Base-by-base conservation (phyloP, 345 rosid genomes). In the Schrenkiella parvula region DNA sequence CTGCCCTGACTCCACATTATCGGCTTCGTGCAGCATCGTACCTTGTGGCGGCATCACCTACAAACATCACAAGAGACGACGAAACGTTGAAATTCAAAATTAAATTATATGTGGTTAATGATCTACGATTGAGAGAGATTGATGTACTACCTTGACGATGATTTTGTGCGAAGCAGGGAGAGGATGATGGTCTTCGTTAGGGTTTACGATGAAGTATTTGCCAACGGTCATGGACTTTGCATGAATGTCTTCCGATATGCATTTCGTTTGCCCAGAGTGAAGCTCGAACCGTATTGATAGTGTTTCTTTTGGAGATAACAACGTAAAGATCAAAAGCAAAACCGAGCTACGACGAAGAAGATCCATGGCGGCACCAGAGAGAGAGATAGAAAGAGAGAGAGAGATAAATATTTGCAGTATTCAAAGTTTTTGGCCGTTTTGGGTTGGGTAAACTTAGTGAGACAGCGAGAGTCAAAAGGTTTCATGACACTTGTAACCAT, bases 171-270 rank as follows among this genome's bases (percentile, higher is more conserved):
- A 82, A 6, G 75, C 79, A 18, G 97, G 89, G 46, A 91, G 70
- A 14, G 91, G 87, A 0, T 85, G 85, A 35, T 75, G n/a, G n/a
- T n/a, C 85, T 11, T 89, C 88, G 76, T 84, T 76, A 28, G 86
- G 89, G 60, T 89, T 93, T 14, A 93, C 87, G 66, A 93, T 54
- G 80, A 64, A 51, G 82, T 89, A 93, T 79, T 86, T 91, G 13
- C 96, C 96, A 66, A 91, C 88, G n/a, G 86, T 79, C 91, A 89
- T 77, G 15, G 97, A 52, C 23, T 81, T 83, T 83, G 60, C 81
- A 44, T 87, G 82, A 71, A 91, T 80, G 74, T 93, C 97, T 26
- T 91, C 97, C 5, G 86, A 64, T 59, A 91, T 85, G 84, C 98
- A 91, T 73, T 88, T 93, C 8, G 87, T 84, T 51, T 79, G 82